Percentiles rank a stretch among this genome's conserved stretches.
These are phyloP conservation scores for Protomyces inundatus DNA, from an alignment of 1,139 yeast species.

Conservation along the genomic window DNA sequence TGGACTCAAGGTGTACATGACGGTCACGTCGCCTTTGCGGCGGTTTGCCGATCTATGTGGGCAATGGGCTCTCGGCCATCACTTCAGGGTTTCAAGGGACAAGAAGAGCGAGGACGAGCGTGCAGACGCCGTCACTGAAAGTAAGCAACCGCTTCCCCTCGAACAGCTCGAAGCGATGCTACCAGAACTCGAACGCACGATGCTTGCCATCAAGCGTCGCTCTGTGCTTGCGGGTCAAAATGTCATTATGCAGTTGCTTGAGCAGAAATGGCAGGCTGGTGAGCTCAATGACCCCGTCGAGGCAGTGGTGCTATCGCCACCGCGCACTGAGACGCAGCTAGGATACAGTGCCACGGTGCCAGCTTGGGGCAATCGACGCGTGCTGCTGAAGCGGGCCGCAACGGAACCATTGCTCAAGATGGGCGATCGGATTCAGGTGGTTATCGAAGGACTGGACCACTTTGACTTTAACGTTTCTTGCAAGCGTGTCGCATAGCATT, in stretches of 20 bases:
- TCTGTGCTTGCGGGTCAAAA: background rate
- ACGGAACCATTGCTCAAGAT: background rate
- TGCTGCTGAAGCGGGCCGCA: background rate
- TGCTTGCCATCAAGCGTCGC: background rate
- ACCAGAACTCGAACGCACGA: background rate
- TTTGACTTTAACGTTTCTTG: background rate
- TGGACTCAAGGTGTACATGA: slow-evolving; percentile 48
- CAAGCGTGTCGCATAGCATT: background rate
- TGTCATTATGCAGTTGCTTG: background rate
- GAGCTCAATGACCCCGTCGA: background rate
- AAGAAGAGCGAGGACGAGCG: background rate
- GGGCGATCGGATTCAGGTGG: background rate
- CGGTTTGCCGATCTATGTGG: slow-evolving; percentile 76
- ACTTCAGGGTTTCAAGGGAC: background rate
- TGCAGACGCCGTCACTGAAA: background rate
- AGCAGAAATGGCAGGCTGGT: background rate
- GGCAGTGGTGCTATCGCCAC: background rate
- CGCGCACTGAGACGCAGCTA: background rate
- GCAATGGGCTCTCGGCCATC: slow-evolving; percentile 48
- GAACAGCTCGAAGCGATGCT: background rate
- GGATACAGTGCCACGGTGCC: background rate
- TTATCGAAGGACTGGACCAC: background rate
- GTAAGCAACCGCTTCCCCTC: background rate
- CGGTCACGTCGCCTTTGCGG: slow-evolving; percentile 85
- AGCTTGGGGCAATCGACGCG: background rate